A percentile compares a stretch with the other conserved stretches of the same genome.
These are phyloP conservation scores for Adansonia rubrostipa DNA, from an alignment of 441 rosid species.

Conservation along the genomic window DNA sequence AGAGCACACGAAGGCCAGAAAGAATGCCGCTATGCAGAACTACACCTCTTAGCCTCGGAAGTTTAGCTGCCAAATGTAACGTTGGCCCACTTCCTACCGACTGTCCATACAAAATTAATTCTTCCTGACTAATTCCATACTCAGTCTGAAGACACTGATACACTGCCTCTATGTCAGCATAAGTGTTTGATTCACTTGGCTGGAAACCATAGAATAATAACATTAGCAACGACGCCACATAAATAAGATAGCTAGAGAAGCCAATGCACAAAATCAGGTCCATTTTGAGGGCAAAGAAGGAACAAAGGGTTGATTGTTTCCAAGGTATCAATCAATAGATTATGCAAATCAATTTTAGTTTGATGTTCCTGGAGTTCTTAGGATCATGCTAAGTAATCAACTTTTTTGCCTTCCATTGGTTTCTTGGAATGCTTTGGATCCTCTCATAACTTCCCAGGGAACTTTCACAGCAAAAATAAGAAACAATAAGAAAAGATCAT, in stretches of 20 bases:
- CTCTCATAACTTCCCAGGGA: background rate
- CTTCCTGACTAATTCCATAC: constrained; percentile 92
- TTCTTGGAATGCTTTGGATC: background rate
- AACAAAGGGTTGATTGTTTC: background rate
- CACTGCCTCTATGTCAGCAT: constrained; percentile 97
- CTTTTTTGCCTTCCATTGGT: background rate
- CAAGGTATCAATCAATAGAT: background rate
- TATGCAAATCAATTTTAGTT: background rate
- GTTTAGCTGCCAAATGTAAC: constrained; percentile 88
- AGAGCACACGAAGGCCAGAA: constrained; percentile 97
- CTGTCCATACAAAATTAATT: constrained; percentile 89
- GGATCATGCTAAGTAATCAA: background rate
- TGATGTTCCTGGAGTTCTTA: constrained; percentile 3
- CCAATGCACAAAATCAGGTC: background rate
- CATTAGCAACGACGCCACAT: constrained; percentile 1
- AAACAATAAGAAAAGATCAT: background rate
- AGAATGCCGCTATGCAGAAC: constrained; percentile 97
- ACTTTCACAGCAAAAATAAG: background rate
- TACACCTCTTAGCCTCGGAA: constrained; percentile 94
- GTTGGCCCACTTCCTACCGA: constrained; percentile 99
- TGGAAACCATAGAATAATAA: constrained; percentile 36
- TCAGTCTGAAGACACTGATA: constrained; percentile 88
- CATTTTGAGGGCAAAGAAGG: background rate
- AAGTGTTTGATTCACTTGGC: constrained; percentile 93
- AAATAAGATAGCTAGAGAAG: background rate